Conservation (phyloP, 129 eudicot species). For the Tagetes erecta region DNA sequence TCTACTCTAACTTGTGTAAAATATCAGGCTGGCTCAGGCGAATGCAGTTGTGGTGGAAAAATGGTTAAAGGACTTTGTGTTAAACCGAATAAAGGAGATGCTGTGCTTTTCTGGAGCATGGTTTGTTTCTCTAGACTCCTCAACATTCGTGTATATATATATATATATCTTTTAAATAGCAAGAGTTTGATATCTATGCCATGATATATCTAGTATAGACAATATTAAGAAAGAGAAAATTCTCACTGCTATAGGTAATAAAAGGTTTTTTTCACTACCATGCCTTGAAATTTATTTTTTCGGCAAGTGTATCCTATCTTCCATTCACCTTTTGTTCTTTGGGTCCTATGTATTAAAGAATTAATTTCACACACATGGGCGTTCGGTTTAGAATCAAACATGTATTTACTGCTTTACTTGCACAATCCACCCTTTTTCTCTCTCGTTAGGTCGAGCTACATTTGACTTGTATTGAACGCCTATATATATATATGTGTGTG, state of each 20-base stretch:
- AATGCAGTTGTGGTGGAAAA: conserved; percentile 97
- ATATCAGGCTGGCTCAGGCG: conserved; percentile 82
- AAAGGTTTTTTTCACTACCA: neutral
- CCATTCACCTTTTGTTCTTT: neutral
- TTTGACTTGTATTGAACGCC: no score
- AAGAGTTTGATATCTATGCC: conserved; percentile 1
- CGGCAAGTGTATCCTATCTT: neutral
- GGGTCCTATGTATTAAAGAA: neutral
- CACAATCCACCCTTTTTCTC: neutral
- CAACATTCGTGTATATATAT: neutral
- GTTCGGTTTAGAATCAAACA: neutral
- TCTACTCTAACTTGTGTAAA: conserved; percentile 13
- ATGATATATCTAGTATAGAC: neutral
- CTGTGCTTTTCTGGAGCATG: conserved; percentile 99
- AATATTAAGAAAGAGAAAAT: neutral
- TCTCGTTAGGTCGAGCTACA: no score
- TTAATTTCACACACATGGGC: neutral
- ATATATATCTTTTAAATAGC: conserved; percentile 5
- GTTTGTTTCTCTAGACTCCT: conserved; percentile 47
- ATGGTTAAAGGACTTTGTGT: conserved; percentile 79
- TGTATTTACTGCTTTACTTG: neutral
- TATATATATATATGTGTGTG: no score
- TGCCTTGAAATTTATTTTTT: neutral
- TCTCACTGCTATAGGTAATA: neutral
- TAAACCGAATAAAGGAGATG: conserved; percentile 92